Base-by-base conservation (phyloP, 192 early-diverging fungal genomes). In the Coemansia sp. region DNA sequence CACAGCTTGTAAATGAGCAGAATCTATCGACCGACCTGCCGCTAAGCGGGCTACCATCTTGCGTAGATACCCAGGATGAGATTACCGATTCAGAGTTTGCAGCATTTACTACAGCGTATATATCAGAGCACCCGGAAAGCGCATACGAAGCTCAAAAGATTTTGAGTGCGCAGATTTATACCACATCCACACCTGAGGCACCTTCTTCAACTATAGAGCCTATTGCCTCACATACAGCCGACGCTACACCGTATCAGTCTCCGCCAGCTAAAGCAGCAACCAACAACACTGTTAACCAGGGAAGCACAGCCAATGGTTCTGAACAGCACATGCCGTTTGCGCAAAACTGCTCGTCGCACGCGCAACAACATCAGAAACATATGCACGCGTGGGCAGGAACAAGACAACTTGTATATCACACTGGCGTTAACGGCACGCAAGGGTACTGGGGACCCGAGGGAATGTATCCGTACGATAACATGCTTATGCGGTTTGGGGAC, bases 391-490 rank as follows among this genome's bases (percentile, higher is more conserved):
- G 62, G 66, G 51, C 48, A 2, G 67, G 63, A 3, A 76, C 69
- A 57, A 67, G 63, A 13, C 62, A 66, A 12, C 64, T 76, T 17
- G 48, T 66, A 17, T 76, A 39, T 30, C 66, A 69, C 48, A 58
- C 19, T 15, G 60, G 73, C 17, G 53, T 53, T 23, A 76, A 76
- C 47, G 57, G 63, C 30, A 69, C 73, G 14, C 21, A 53, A 15
- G 66, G 67, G 0, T 76, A 76, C 52, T 76, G 73, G 73, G 73
- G 73, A 1, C 73, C 73, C 0, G 67, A 76, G 47, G 63, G 63
- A 21, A 76, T 76, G 73, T 64, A 69, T 47, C 73, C 73, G 5
- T 69, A 57, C 40, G 73, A 76, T 45, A 69, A 69, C 40, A 52
- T 76, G 33, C 34, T 64, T 3, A 76, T 76, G 73, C 59, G 53